Evolutionary conservation across 108 stramenopile species (phyloP), one percentile per base, ranked within the genome.

Genomic region (Cylindrotheca closterium): DNA sequence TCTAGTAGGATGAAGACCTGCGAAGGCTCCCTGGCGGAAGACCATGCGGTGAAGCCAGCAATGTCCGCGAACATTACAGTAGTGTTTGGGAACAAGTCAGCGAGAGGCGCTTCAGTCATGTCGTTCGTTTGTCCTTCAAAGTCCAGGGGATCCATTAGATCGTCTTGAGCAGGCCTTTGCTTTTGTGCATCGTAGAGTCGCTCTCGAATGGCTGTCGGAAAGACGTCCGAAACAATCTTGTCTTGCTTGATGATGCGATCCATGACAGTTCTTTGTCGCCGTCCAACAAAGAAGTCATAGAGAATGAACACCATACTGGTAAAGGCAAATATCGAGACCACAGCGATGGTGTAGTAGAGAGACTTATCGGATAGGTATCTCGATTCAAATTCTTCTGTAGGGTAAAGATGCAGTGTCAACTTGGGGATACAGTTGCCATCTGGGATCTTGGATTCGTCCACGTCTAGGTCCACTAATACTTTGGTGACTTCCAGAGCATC

Each of bases 61-160:
- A n/a, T n/a, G n/a, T n/a, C n/a, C n/a, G n/a, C n/a, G n/a, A n/a
- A n/a, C n/a, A n/a, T n/a, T n/a, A n/a, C n/a, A n/a, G n/a, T n/a
- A n/a, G n/a, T n/a, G n/a, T n/a, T n/a, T n/a, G n/a, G n/a, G n/a
- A n/a, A n/a, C n/a, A n/a, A n/a, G n/a, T n/a, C n/a, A n/a, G n/a
- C n/a, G n/a, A n/a, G n/a, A n/a, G n/a, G n/a, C n/a, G n/a, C n/a
- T n/a, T 42, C 47, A 26, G n/a, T 48, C 12, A 23, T 10, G 31
- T 74, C 72, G 25, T 71, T 76, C 2, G 74, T 71, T 32, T 79
- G n/a, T n/a, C n/a, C n/a, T n/a, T n/a, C 74, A 21, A 71, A 63
- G 60, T 63, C 75, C 60, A 64, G 69, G 72, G 75, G 74, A 4
- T 75, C 75, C 49, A 80, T 80, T 52, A n/a, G 51, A 18, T 52